These are phyloP conservation scores for Zasmidium angulare DNA, from an alignment of 2,329 filamentous ascomycete genomes.

Conservation along the genomic window DNA sequence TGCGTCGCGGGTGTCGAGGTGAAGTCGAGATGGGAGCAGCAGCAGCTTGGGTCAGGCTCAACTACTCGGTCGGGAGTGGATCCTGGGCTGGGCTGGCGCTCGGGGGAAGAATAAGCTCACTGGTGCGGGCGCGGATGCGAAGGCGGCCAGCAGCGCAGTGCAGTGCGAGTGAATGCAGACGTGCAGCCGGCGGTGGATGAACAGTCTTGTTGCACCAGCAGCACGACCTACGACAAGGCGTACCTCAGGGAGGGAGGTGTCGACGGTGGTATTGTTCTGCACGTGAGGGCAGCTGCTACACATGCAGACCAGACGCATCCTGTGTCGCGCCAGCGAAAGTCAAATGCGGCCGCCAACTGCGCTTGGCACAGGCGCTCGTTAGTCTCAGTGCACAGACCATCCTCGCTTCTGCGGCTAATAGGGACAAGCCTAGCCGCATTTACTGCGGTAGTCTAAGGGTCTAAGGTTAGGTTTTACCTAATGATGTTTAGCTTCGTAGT, in stretches of 20 bases:
- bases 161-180: too few relatives aligned
- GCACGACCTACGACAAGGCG: too few relatives aligned
- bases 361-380: not conserved
- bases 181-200: too few relatives aligned
- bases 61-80: not conserved
- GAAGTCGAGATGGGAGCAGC: not conserved
- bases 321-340: not conserved
- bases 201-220: too few relatives aligned
- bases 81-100: not conserved
- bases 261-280: not conserved
- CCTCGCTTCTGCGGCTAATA: not conserved
- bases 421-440: not conserved
- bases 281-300: not conserved
- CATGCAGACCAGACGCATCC: not conserved
- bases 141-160: not conserved
- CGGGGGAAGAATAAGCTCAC: not conserved
- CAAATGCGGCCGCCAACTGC: not conserved
- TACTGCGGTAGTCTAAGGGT: not conserved
- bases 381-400: not conserved
- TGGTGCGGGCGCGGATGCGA: not conserved
- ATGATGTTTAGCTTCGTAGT: not conserved
- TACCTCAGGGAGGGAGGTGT: too few relatives aligned
- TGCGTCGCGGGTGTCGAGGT: constrained; percentile 1
- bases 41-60: not conserved
- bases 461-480: not conserved